phyloP scores from a whole-genome alignment of 2,329 filamentous ascomycete genomes.

The Lachnellula occidentalis region DNA sequence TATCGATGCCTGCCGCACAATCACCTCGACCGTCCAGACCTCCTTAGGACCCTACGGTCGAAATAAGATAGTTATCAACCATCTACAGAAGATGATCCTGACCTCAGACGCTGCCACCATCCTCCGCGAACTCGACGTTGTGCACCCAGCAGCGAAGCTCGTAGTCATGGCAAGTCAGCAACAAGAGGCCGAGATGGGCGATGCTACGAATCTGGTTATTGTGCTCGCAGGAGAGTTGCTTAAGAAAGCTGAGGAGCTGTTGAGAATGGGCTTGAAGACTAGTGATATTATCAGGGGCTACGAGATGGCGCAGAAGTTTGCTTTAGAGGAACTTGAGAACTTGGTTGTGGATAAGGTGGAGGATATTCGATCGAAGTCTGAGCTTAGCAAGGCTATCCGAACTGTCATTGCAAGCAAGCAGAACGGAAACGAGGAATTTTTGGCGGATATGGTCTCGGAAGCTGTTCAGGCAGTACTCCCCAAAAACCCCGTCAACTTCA shows the following conservation, averaged over 20 bases:
- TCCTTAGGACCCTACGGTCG: constrained; percentile 95
- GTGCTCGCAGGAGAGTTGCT: constrained; percentile 90
- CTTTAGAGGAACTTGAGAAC: constrained; percentile 79
- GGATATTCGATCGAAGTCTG: constrained; percentile 71
- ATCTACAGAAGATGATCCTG: constrained; percentile 98
- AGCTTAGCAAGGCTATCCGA: constrained; percentile 90
- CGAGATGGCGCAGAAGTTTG: constrained; percentile 87
- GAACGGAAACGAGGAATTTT: constrained; percentile 82
- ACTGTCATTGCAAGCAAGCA: constrained; percentile 97
- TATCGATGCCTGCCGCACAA: constrained; percentile 96
- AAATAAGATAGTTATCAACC: constrained; percentile 99
- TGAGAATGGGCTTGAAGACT: constrained; percentile 97
- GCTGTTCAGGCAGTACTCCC: constrained; percentile 81
- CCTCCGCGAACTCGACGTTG: constrained; percentile 92
- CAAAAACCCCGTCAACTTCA: constrained; percentile 94
- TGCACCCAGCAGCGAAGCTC: constrained; percentile 95
- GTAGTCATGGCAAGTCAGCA: constrained; percentile 98
- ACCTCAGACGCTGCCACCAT: constrained; percentile 98
- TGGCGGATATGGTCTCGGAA: constrained; percentile 83
- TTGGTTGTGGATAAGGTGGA: constrained; percentile 86
- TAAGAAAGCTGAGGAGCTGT: constrained; percentile 92
- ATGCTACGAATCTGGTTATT: constrained; percentile 96
- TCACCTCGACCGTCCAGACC: constrained; percentile 92
- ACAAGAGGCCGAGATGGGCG: constrained; percentile 98
- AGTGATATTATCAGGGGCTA: constrained; percentile 95